Evolutionary conservation across 371 early-diverging fungal species (phyloP).

Genomic region (Smittium culicis): DNA sequence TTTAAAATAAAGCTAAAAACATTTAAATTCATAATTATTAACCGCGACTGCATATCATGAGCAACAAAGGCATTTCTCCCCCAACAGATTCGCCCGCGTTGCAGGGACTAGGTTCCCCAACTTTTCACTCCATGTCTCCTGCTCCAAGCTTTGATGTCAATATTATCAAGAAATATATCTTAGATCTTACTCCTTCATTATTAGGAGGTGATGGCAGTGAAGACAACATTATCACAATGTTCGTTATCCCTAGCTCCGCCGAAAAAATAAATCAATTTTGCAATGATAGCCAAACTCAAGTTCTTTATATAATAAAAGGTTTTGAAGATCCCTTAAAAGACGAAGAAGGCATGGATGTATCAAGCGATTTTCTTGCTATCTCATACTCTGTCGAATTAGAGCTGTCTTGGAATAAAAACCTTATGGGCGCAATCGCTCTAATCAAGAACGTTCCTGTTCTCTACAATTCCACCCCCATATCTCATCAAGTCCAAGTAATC

Average conservation of each 20-base stretch:
- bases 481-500: conserved; percentile 74
- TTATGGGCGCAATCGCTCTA: conserved; percentile 69
- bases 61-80: no score
- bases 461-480: conserved; percentile 58
- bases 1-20: no score
- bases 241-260: conserved; percentile 47
- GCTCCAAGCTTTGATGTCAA: conserved; percentile 38
- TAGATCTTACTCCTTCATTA: conserved; percentile 52
- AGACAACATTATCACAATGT: conserved; percentile 36
- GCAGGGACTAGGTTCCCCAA: not conserved
- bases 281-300: conserved; percentile 56
- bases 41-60: no score
- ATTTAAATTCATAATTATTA: no score
- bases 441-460: conserved; percentile 72
- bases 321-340: conserved; percentile 33
- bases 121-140: not conserved
- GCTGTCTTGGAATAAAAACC: conserved; percentile 52
- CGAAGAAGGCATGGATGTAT: not conserved
- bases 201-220: conserved; percentile 52
- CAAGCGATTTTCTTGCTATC: conserved; percentile 13
- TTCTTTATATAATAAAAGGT: conserved; percentile 68
- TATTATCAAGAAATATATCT: conserved; percentile 49
- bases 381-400: conserved; percentile 60
- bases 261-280: conserved; percentile 67
- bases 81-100: not conserved